Conservation (phyloP, 1,139 yeast genomes). For the Pichia sp. region DNA sequence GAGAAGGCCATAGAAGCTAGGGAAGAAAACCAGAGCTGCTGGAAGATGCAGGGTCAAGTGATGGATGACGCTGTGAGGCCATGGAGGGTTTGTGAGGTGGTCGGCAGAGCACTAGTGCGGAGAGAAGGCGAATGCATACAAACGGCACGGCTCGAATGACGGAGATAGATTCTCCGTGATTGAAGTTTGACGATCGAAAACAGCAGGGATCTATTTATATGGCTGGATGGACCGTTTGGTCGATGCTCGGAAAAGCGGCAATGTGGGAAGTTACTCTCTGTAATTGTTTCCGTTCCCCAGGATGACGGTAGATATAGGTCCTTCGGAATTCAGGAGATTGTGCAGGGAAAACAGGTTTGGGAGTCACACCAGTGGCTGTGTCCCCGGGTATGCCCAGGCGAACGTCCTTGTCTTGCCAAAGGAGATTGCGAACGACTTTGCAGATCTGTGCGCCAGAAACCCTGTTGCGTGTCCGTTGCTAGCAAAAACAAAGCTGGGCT, state of each 20-base stretch:
- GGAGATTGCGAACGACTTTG: slow-evolving; percentile 4
- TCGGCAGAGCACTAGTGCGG: no score
- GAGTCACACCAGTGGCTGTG: slow-evolving; percentile 6
- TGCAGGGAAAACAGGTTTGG: not conserved
- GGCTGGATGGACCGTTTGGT: not conserved
- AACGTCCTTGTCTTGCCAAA: slow-evolving; percentile 7
- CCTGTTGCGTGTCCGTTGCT: slow-evolving; percentile 10
- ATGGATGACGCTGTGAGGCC: no score
- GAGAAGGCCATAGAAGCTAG: no score
- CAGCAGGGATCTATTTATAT: not conserved
- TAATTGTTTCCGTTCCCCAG: not conserved
- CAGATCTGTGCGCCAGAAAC: slow-evolving; percentile 8
- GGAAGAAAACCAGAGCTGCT: no score
- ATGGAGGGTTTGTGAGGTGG: no score
- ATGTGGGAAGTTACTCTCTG: no score
- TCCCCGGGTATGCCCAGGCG: slow-evolving; percentile 10
- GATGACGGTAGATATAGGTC: not conserved
- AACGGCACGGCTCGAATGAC: not conserved
- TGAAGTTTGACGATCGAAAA: not conserved
- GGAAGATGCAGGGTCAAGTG: no score
- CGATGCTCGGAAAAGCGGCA: not conserved
- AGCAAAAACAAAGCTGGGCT: slow-evolving; percentile 8
- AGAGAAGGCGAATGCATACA: not conserved
- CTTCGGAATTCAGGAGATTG: slow-evolving; percentile 4
- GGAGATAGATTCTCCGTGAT: not conserved